Conservation (phyloP, 1,284 basidiomycete species). For the Marasmius tenuissimus region DNA sequence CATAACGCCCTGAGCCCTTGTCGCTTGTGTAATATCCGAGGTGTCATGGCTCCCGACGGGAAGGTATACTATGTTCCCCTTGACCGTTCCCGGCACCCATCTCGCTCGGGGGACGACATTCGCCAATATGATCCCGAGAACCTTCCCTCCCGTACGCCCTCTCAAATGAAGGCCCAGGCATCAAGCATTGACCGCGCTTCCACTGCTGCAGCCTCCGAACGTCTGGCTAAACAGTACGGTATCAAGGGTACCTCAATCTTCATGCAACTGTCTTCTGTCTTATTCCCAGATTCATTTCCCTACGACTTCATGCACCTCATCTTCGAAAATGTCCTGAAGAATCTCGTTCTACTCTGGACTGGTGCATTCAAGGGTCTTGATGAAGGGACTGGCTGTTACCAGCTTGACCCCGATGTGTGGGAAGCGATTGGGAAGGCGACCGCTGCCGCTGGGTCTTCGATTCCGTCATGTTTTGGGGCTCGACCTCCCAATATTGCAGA, state of each 20-base stretch:
- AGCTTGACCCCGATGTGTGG: conserved; percentile 32
- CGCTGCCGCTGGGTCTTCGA: conserved; percentile 23
- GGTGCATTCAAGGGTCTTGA: conserved; percentile 38
- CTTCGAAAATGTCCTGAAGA: conserved; percentile 39
- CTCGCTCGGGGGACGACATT: neutral
- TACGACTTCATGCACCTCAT: conserved; percentile 51
- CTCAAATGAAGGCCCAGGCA: conserved; percentile 30
- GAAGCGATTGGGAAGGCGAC: conserved; percentile 36
- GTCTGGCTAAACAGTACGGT: conserved; percentile 33
- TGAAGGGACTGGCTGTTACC: conserved; percentile 29
- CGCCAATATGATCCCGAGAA: conserved; percentile 28
- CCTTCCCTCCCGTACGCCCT: conserved; percentile 39
- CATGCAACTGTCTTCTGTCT: conserved; percentile 30
- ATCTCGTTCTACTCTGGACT: conserved; percentile 40
- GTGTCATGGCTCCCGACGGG: conserved; percentile 12
- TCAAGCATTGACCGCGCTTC: conserved; percentile 27
- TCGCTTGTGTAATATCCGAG: conserved; percentile 11
- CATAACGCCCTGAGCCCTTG: conserved; percentile 13
- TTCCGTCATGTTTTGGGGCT: conserved; percentile 40
- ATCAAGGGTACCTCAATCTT: conserved; percentile 41
- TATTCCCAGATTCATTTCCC: conserved; percentile 41
- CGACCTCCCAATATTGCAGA: conserved; percentile 35
- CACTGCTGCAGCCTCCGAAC: conserved; percentile 21
- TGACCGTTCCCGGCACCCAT: conserved; percentile 18
- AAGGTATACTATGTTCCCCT: conserved; percentile 7